Conservation (phyloP, 176 grass and related monocot genomes). For the Oryza longistaminata region DNA sequence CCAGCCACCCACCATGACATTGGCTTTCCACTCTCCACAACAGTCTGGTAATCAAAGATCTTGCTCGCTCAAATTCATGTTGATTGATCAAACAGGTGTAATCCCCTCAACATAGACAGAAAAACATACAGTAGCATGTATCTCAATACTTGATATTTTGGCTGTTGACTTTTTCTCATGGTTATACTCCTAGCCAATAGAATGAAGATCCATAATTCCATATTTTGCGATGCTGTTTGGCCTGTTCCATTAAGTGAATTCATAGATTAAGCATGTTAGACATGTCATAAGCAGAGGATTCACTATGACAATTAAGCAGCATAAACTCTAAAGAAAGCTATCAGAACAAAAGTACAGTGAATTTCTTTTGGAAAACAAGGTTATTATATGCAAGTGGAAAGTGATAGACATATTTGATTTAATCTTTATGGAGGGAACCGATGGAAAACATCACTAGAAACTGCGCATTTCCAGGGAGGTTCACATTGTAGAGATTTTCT, state of each 20-base stretch:
- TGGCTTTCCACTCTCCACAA: slow-evolving; percentile 51
- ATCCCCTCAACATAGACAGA: not conserved
- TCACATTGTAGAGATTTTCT: not conserved
- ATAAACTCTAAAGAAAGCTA: slow-evolving; percentile 21
- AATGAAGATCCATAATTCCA: not conserved
- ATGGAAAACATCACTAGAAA: slow-evolving; percentile 9
- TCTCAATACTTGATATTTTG: not conserved
- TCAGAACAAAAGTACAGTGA: not conserved
- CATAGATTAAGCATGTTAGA: not conserved
- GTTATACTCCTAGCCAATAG: not conserved
- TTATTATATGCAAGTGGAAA: not conserved
- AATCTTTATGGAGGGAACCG: too few relatives aligned
- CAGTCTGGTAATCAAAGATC: slow-evolving; percentile 26
- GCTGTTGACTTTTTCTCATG: not conserved
- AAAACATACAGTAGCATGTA: not conserved
- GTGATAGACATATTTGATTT: not conserved
- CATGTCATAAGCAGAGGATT: not conserved
- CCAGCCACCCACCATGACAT: slow-evolving; percentile 68
- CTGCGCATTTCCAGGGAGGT: not conserved
- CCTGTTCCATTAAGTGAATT: not conserved
- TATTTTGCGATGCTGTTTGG: not conserved
- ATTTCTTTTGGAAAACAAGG: slow-evolving; percentile 12
- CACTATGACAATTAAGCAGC: not conserved
- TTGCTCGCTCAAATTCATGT: slow-evolving; percentile 19
- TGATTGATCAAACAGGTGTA: slow-evolving; percentile 21